Conservation (phyloP, 306 rosid genomes). For the Cucumis sativus region DNA sequence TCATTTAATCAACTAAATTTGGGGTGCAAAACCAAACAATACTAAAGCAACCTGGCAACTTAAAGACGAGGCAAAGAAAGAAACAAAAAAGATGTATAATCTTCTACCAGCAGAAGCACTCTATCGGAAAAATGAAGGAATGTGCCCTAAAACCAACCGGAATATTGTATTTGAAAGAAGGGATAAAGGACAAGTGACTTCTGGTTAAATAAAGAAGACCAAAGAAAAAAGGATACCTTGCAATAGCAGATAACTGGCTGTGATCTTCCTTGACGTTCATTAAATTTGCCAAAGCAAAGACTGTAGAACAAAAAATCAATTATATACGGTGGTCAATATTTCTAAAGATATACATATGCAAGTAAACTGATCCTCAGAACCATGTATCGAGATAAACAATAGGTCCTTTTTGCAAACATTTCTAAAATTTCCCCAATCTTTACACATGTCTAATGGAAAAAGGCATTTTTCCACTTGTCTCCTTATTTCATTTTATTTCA, state of each 20-base stretch:
- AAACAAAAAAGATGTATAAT: not conserved
- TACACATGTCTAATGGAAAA: not conserved
- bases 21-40: not conserved
- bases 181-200: not conserved
- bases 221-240: slow-evolving; percentile 39
- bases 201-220: not conserved
- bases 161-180: not conserved
- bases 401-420: not conserved
- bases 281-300: slow-evolving; percentile 80
- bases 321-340: not conserved
- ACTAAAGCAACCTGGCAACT: not conserved
- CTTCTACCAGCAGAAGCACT: not conserved
- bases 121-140: not conserved
- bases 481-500: not conserved
- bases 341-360: not conserved
- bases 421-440: not conserved
- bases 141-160: not conserved
- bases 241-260: slow-evolving; percentile 88
- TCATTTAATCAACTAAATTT: not conserved
- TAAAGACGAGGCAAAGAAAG: not conserved
- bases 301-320: slow-evolving; percentile 27
- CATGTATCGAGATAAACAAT: not conserved
- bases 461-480: not conserved
- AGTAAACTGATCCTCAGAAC: not conserved
- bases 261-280: slow-evolving; percentile 88